Percentiles rank a stretch among this genome's conserved stretches.
phyloP scores from a whole-genome alignment of 2,329 filamentous ascomycete genomes.

The Colletotrichum liriopes region DNA sequence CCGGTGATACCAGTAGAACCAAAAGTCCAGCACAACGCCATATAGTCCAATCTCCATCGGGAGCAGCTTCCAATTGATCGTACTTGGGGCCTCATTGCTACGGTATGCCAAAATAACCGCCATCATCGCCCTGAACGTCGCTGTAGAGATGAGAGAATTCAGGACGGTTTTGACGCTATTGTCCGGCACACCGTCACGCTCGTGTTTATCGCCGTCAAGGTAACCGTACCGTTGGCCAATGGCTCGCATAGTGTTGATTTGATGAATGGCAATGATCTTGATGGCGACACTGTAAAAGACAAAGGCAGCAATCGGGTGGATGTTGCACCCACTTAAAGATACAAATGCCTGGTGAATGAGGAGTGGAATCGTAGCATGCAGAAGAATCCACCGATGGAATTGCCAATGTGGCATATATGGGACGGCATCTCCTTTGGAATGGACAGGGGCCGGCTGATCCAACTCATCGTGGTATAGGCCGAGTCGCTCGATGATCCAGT shows the following conservation, averaged over 20 bases:
- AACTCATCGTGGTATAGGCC: slow-evolving; percentile 48
- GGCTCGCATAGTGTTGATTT: slow-evolving; percentile 55
- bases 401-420: slow-evolving; percentile 55
- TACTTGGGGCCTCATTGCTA: slow-evolving; percentile 45
- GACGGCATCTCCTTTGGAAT: slow-evolving; percentile 59
- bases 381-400: slow-evolving; percentile 57
- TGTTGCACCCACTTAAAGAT: slow-evolving; percentile 49
- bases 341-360: slow-evolving; percentile 55
- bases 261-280: slow-evolving; percentile 57
- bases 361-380: slow-evolving; percentile 56
- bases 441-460: slow-evolving; percentile 54
- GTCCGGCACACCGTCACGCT: slow-evolving; percentile 60
- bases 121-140: slow-evolving; percentile 52
- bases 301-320: slow-evolving; percentile 51
- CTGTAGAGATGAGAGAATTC: slow-evolving; percentile 52
- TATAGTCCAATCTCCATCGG: slow-evolving; percentile 58
- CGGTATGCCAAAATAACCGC: slow-evolving; percentile 52
- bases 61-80: slow-evolving; percentile 54
- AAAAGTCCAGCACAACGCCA: slow-evolving; percentile 60
- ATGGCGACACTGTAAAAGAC: slow-evolving; percentile 57
- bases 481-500: slow-evolving; percentile 53
- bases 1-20: slow-evolving; percentile 62
- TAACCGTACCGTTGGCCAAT: slow-evolving; percentile 58
- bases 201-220: slow-evolving; percentile 61
- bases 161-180: slow-evolving; percentile 53